Evolutionary conservation across 2,329 filamentous ascomycete species (phyloP).

Genomic region (Leptographium wingfieldii): DNA sequence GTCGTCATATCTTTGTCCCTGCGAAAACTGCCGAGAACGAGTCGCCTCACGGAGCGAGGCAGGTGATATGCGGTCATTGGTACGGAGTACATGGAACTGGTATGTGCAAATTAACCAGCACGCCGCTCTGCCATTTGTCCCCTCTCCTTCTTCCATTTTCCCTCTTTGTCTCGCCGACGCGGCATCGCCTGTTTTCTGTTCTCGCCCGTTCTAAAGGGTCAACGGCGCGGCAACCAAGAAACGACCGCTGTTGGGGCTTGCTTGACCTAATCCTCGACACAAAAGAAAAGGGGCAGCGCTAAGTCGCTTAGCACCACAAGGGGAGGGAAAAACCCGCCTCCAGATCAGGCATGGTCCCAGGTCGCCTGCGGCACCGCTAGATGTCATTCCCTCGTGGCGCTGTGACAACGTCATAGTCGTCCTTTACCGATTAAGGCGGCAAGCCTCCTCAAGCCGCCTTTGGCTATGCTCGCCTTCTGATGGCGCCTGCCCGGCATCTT

Average conservation of each 20-base stretch:
- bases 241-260: background rate
- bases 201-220: background rate
- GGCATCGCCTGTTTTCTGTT: background rate
- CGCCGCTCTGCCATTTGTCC: too few species aligned
- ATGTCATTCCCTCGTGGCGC: background rate
- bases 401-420: background rate
- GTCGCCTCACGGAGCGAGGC: too few species aligned
- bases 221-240: background rate
- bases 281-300: background rate
- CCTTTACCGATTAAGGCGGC: background rate
- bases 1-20: background rate
- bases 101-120: too few species aligned
- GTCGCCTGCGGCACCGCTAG: background rate
- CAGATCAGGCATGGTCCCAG: background rate
- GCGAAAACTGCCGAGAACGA: too few species aligned
- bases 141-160: background rate
- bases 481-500: background rate
- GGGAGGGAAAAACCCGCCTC: background rate
- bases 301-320: background rate
- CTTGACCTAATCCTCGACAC: background rate
- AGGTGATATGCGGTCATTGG: background rate
- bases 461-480: too few species aligned
- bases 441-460: too few species aligned
- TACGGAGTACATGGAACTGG: background rate
- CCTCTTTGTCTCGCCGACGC: background rate